Base-by-base conservation (phyloP, 2,329 filamentous ascomycete genomes). In the Monilinia polystroma region DNA sequence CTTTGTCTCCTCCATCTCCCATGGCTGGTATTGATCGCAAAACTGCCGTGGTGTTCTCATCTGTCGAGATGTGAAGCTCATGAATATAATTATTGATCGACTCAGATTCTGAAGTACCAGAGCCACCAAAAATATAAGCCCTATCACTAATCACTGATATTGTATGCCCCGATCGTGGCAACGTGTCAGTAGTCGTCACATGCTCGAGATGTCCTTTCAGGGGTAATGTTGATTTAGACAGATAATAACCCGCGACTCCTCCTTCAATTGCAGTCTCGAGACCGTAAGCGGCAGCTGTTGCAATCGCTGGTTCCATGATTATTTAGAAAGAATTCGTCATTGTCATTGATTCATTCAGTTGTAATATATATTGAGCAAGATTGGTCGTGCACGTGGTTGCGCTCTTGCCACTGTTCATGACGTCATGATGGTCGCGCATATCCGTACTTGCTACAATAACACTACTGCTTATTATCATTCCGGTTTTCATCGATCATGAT, bases 41-140 rank as follows among this genome's bases (percentile, higher is more conserved):
- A 54, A 63, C 35, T 23, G 60, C 60, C 26, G 49, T 55, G 49
- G 23, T 63, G 32, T 59, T 32, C n/a, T 63, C 60, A 3, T 54
- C 49, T 2, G 60, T 63, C n/a, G 60, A 43, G 23, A 63, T 53
- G 35, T 63, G 60, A 63, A 63, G 60, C 16, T 63, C 60, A 32
- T 43, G 60, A 2, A 63, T 38, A 63, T 63, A n/a, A 32, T 63
- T 63, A 6, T 26, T 20, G 29, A 32, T n/a, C 0, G 52, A 14
- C 29, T 63, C 45, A 41, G 10, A 18, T 18, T n/a, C 26, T 2
- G 8, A 5, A 43, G 38, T n/a, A 11, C 23, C 60, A 14, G 26
- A 47, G 29, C 60, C 60, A 45, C 60, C 60, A 38, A 63, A 63
- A n/a, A 63, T 53, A 45, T 63, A 63, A 14, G 60, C 60, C 16